Evolutionary conservation across 78 protist species (phyloP).

Genomic region (Creolimax fragrantissima): DNA sequence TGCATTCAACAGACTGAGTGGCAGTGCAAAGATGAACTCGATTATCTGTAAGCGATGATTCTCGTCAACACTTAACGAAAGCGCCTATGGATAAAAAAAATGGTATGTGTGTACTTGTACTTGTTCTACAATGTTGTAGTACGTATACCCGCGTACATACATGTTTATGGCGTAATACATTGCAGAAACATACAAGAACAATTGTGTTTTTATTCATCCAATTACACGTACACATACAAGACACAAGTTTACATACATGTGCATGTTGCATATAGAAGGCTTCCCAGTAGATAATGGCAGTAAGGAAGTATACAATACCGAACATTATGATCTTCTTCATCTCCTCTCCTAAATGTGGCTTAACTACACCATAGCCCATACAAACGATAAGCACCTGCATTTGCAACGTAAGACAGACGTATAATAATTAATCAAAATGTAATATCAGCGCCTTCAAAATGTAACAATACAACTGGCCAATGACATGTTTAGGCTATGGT

Average conservation of each 20-base stretch:
- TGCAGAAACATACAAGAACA: too few relatives aligned
- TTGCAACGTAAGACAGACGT: too few relatives aligned
- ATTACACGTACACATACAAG: too few relatives aligned
- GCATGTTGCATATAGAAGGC: slow-evolving; percentile 7
- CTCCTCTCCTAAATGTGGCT: slow-evolving; percentile 2
- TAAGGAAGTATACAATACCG: background rate
- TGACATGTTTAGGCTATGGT: too few relatives aligned
- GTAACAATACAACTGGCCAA: too few relatives aligned
- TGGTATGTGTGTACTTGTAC: too few relatives aligned
- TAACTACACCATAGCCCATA: slow-evolving; percentile 30
- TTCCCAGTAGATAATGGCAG: background rate
- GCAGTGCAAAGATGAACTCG: background rate
- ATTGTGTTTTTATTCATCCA: too few relatives aligned
- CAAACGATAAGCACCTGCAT: slow-evolving; percentile 6
- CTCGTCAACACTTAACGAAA: background rate
- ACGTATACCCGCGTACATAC: too few relatives aligned
- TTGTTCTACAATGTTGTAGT: too few relatives aligned
- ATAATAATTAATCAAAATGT: too few relatives aligned
- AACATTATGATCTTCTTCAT: background rate
- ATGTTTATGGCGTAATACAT: too few relatives aligned
- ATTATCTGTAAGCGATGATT: background rate
- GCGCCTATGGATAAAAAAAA: background rate
- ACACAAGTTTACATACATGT: background rate
- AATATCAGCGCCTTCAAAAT: too few relatives aligned
- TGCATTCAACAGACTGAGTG: background rate